Base-by-base conservation (phyloP, 2,329 filamentous ascomycete genomes). In the Penicillium verrucosum region DNA sequence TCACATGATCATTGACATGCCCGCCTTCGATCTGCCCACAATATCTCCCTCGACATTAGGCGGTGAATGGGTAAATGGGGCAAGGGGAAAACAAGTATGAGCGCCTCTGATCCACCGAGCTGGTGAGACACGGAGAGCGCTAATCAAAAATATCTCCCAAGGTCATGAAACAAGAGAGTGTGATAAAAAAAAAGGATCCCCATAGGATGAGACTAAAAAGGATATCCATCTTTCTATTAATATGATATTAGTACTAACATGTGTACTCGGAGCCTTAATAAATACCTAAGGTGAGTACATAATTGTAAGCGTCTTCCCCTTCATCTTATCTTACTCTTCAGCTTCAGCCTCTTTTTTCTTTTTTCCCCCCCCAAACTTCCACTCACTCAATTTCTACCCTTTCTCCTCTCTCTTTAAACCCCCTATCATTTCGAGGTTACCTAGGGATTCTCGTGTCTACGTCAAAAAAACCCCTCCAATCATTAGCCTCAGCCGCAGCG, bases 401-500 rank as follows among this genome's bases (percentile, higher is more conserved):
- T 46, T 23, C 34, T 32, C 14, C 51, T 36, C 30, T 43, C 43
- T 47, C 46, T 12, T 47, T 43, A 46, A 21, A 30, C 41, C 41
- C 23, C 41, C 8, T 40, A 52, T 29, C 29, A 25, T 29, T 45
- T 34, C 16, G 29, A 38, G 29, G 41, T 41, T 43, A 36, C 41
- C 52, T 51, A 27, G 40, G 36, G 54, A 60, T 52, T 51, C 44
- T 59, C 49, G 51, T 54, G 44, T 46, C 37, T 27, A 59, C 51
- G 41, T 55, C 45, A 48, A 48, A 45, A 43, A 44, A 12, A 0
- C 16, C 14, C 42, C 21, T 21, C 41, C 41, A 32, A 58, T 52
- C 54, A 48, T 68, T 65, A 66, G 62, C 66, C 66, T 62, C 62
- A 60, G 58, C 60, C 62, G 66, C 40, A 25, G 29, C 36, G 36